Evolutionary conservation across 2,329 filamentous ascomycete genomes (phyloP), one percentile per base, ranked within the genome.

Genomic region (Aspergillus arachidicola): DNA sequence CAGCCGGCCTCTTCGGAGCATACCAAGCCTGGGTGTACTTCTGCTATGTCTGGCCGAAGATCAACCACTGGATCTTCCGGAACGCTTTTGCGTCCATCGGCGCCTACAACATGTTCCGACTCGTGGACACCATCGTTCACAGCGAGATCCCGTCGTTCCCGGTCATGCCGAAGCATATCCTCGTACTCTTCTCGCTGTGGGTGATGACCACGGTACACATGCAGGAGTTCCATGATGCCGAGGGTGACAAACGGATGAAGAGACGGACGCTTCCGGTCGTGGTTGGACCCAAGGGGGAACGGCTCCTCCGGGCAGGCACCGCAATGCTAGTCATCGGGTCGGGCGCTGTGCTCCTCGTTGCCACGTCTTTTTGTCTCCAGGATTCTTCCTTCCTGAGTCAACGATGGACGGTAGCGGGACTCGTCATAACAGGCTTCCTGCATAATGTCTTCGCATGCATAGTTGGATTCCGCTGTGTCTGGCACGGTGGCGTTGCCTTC

Each of bases 151-250:
- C 63, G 5, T 51, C 41, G 12, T 36, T 62, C 19, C 45, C 48
- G 5, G 45, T 59, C 9, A 34, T 38, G 36, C 46, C 43, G 28
- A 51, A 23, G 16, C 48, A 57, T 23, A 48, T 41, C 30, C 38
- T 62, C 3, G 6, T 59, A 4, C n/a, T 14, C 32, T 60, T 62
- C 1, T 41, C 63, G 0, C 5, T 32, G 2, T 64, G 60, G 60
- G 63, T 62, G 6, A 45, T 58, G 10, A 9, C 41, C 23, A 64
- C 63, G 4, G 32, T 62, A 12, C 63, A 65, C 3, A 51, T 65
- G 19, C 63, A 65, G 54, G 63, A 65, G n/a, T 65, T 65, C 10
- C 63, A 65, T 21, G 63, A 65, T 43, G 21, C 59, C 3, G 63
- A 65, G n/a, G 63, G 63, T 1, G 63, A 65, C 26, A 53, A 46